Conservation (phyloP, 768 basidiomycete genomes). For the Termitomyces eurrhizus region DNA sequence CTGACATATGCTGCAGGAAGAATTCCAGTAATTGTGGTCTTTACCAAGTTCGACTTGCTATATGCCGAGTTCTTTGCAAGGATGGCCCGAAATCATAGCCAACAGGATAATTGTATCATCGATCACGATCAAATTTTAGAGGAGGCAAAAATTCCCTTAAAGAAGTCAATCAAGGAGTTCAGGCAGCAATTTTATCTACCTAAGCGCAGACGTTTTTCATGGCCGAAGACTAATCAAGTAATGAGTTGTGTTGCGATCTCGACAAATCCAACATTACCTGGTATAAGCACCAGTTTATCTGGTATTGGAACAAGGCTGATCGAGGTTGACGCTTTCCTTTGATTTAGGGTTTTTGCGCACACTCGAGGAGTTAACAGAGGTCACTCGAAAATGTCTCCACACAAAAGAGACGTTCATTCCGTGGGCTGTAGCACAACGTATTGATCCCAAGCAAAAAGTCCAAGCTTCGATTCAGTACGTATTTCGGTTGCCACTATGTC, state of each 20-base stretch:
- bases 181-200: background rate
- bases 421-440: conserved; percentile 5
- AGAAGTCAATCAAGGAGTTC: background rate
- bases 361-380: no score
- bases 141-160: background rate
- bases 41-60: no score
- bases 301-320: background rate
- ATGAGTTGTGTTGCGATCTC: background rate
- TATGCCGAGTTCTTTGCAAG: no score
- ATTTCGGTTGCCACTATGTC: background rate
- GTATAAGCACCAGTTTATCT: background rate
- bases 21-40: no score
- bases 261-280: background rate
- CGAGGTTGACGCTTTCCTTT: background rate
- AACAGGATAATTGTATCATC: no score
- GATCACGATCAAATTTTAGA: background rate
- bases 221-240: background rate
- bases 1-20: background rate
- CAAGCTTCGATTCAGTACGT: conserved; percentile 1
- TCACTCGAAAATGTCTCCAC: background rate
- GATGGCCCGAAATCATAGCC: no score
- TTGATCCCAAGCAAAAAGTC: conserved; percentile 1
- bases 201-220: background rate
- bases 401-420: conserved; percentile 1
- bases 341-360: background rate